Base-by-base conservation (phyloP, 2,329 filamentous ascomycete species). In the Pseudopyricularia javanii region DNA sequence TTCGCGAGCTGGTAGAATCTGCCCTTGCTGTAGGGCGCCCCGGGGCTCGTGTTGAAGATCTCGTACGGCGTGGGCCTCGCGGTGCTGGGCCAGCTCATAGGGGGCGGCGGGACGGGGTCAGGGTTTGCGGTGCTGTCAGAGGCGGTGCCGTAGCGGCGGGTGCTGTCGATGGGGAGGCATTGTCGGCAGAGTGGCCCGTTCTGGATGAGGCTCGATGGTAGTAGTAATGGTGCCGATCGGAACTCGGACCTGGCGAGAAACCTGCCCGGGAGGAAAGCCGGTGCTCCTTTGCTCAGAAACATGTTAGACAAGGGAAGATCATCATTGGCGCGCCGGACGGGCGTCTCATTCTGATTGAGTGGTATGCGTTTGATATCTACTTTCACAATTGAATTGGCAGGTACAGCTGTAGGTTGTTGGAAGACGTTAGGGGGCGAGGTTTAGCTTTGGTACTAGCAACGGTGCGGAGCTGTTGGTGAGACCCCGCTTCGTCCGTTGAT, bases 1-100 rank as follows among this genome's bases (percentile, higher is more conserved):
- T 97, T 98, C 54, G 95, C 93, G 51, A 98, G 80, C 63, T 91
- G 79, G 68, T 94, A 93, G 75, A 90, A 98, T 55, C 82, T 82
- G 45, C 76, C 71, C 68, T 98, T 97, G 56, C 80, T 84, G 67
- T 98, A 97, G 2, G 82, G 78, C 14, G 80, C 82, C 54, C 73
- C 72, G 32, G 68, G 66, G 52, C 67, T 61, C 49, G 72, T 67
- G 56, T 78, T 74, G 62, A 97, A 83, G 63, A 98, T 88, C 62
- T 97, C 88, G 70, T 98, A 97, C 1, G 93, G 93, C 0, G 91
- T 91, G 1, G 87, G 88, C 40, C 74, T 63, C 20, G 63, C 56
- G 6, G 65, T 63, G 5, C 65, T 63, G 2, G 79, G 78, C 79
- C 79, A 82, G 11, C 22, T 28, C 32, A 35, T 35, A 12, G 34